Evolutionary conservation across 2,329 filamentous ascomycete species (phyloP), one percentile per base, ranked within the genome.

Genomic region (Graphilbum fragrans): DNA sequence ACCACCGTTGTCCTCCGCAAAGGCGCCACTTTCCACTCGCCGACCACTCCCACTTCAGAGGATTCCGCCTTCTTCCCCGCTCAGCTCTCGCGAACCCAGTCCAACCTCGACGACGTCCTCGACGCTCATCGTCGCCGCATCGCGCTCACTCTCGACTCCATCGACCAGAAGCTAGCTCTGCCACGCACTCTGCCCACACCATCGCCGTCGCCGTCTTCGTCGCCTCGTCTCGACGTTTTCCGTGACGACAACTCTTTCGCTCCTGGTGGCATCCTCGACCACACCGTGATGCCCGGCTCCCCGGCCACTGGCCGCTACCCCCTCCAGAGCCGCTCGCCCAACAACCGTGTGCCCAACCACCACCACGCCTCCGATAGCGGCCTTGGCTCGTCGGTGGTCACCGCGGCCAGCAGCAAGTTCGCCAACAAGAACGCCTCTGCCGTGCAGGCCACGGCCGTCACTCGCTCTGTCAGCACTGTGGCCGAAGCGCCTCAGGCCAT

Each of bases 321-420:
- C 33, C 58, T 72, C 48, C 74, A 70, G 45, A 69, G 71, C 48
- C 72, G 71, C 45, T 35, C 46, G 19, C 65, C 53, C 25, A 57
- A 53, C 44, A 70, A 70, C 44, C 71, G 77, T 55, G 64, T 66
- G 45, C 69, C 67, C 35, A 43, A 37, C 35, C 72, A 79, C 55
- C 74, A 78, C 54, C 81, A 87, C 62, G 74, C 76, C 45, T 92
- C 86, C 16, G 88, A 95, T 64, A 94, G 87, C 58, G 88, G 86
- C 41, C 69, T 95, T 48, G 88, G 88, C 40, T 83, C 86, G 35
- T 94, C 87, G 34, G 70, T 94, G 53, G 74, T 69, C 46, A 82
- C 70, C 46, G 82, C 76, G 27, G 66, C 64, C 42, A 68, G 74
- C 49, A 72, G 75, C 56, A 58, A 63, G 45, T 58, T 70, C 25